Percentiles rank a stretch among this genome's conserved stretches.
Conservation (phyloP, 371 early-diverging fungal genomes). For the Lichtheimia ramosa region DNA sequence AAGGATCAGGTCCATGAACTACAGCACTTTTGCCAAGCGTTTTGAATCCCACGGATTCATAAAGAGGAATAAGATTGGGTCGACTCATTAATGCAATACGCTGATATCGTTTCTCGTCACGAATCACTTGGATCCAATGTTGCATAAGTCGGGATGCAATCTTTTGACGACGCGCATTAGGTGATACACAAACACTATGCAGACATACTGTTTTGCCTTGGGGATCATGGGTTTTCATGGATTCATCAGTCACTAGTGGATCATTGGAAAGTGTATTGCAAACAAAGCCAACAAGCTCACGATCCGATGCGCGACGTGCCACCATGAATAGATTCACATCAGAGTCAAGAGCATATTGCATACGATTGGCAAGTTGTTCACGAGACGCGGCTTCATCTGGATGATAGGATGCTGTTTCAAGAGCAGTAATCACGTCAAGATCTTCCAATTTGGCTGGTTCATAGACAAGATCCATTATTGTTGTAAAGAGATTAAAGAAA, state of each 20-base stretch:
- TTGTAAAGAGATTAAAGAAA: no score
- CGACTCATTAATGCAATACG: constrained; percentile 63
- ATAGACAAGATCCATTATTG: not conserved
- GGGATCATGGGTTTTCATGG: constrained; percentile 66
- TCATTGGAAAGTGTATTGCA: constrained; percentile 51
- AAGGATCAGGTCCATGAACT: constrained; percentile 68
- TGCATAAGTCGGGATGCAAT: constrained; percentile 53
- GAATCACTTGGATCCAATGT: constrained; percentile 46
- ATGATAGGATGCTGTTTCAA: constrained; percentile 54
- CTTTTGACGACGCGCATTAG: constrained; percentile 52
- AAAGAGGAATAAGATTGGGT: constrained; percentile 52
- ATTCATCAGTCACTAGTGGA: constrained; percentile 59
- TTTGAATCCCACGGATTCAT: constrained; percentile 63
- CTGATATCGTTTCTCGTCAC: constrained; percentile 30
- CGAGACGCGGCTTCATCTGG: constrained; percentile 67
- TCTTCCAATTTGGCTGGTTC: constrained; percentile 26
- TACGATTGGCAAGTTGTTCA: constrained; percentile 54
- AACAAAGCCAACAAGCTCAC: constrained; percentile 57
- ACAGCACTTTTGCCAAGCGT: constrained; percentile 57
- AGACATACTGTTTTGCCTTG: constrained; percentile 64
- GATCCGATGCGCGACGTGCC: constrained; percentile 22
- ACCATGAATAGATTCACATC: constrained; percentile 61
- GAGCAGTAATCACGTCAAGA: constrained; percentile 26
- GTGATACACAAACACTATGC: constrained; percentile 68
- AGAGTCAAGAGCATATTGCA: constrained; percentile 33